Conservation (phyloP, 495 filamentous ascomycete species). For the Aspergillus bridgeri region DNA sequence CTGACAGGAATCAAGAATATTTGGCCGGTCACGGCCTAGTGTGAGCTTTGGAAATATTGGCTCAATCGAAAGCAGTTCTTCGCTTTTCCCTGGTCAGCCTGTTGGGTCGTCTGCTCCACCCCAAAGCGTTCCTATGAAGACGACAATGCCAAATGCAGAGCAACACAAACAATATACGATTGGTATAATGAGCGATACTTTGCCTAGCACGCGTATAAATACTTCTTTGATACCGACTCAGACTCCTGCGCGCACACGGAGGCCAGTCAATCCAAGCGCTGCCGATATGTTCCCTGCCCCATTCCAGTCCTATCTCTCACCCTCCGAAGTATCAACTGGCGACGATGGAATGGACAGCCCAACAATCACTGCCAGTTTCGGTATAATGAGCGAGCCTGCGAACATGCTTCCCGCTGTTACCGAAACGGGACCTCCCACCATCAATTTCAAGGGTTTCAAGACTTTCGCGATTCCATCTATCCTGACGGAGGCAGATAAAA, state of each 20-base stretch:
- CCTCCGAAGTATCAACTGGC: constrained; percentile 7
- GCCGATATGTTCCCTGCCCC: constrained; percentile 1
- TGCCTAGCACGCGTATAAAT: constrained; percentile 1
- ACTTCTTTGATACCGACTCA: constrained; percentile 2
- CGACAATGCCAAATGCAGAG: constrained; percentile 2
- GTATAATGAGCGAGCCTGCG: constrained; percentile 5
- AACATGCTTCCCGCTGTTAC: constrained; percentile 4
- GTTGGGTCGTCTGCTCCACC: constrained; percentile 3
- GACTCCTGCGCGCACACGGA: constrained; percentile 1
- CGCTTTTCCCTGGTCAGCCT: constrained; percentile 4
- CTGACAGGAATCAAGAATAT: constrained; percentile 3
- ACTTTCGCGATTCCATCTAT: constrained; percentile 4
- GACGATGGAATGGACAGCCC: constrained; percentile 4
- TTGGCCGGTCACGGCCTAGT: not conserved
- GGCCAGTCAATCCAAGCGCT: constrained; percentile 1
- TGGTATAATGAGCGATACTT: constrained; percentile 5
- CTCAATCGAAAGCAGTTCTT: constrained; percentile 6
- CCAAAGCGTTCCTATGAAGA: constrained; percentile 1
- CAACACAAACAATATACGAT: constrained; percentile 7
- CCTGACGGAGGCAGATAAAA: constrained; percentile 5
- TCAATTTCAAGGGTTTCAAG: not conserved
- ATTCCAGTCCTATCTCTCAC: constrained; percentile 2
- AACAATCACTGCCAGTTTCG: constrained; percentile 1
- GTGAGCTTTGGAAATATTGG: constrained; percentile 1
- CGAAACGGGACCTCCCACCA: constrained; percentile 5